Evolutionary conservation across 1,284 basidiomycete species (phyloP), one percentile per base, ranked within the genome.

Genomic region (Cryptococcus sp.): DNA sequence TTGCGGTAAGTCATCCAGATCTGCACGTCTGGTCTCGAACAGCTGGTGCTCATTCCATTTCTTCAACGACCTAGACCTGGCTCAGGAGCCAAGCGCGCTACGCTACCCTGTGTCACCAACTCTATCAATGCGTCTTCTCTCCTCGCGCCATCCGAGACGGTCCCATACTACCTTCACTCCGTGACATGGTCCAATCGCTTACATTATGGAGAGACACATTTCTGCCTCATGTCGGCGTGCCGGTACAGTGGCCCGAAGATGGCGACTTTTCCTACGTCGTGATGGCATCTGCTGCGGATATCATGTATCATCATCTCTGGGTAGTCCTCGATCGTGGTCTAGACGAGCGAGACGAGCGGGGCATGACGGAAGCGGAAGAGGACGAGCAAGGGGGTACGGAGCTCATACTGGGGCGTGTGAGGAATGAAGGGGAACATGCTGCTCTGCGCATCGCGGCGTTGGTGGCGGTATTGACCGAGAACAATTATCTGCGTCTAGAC

Each of bases 241-340:
- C 92, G 2, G 85, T 84, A 55, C 87, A 88, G 69, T 90, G 91
- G 77, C 87, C 88, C 52, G 84, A 85, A 2, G 85, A 88, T 60
- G 94, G 93, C 92, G 90, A 93, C 70, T 96, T 95, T 69, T 86
- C 92, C 39, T 88, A 88, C 47, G 91, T 86, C 1, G 85, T 89
- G 27, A 84, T 84, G 39, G 85, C 86, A 3, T 86, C 85, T 67
- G 86, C 88, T 19, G 90, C 88, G 68, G 93, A 96, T 74, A 88
- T 91, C 48, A 89, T 88, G 42, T 93, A 90, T 72, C 92, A 96
- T 78, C 85, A 90, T 66, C 87, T 93, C 84, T 95, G 92, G 80
- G 8, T 35, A 35, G 30, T 35, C 30, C 30, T 35, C 10, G 30
- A 35, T 35, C 30, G 30, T 3, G 30, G 5, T 94, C 58, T 88